Base-by-base conservation (phyloP, 2,329 filamentous ascomycete genomes). In the Xylariaceae sp. region DNA sequence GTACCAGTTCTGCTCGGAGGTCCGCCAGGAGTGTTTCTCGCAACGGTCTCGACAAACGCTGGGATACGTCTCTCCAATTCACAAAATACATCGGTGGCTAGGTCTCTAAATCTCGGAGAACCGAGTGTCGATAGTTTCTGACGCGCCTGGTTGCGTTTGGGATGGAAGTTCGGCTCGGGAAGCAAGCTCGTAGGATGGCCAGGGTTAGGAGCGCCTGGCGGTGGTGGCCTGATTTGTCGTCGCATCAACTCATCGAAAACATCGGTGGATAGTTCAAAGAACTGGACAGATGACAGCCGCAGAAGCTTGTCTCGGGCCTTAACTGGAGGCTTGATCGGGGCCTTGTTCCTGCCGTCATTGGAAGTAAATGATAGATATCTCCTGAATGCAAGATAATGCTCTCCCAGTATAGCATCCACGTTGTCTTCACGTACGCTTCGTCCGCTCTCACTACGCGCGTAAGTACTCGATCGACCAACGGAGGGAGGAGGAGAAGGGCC, bases 181-280 rank as follows among this genome's bases (percentile, higher is more conserved):
- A 90, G 78, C 4, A 99, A 82, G 71, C 86, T 95, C 10, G 84
- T 77, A 1, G 91, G 90, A n/a, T 82, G 81, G 2, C 76, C 76
- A 51, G 71, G 73, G 63, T 77, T 79, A 52, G 79, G 78, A 17
- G 79, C 78, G 66, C 80, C 82, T 18, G 81, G 77, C 13, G 80
- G 78, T 57, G 77, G 77, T 62, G 84, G 77, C 56, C 81, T 81
- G 55, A 89, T 84, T 74, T 97, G 92, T 64, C 94, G 86, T 61
- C 94, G 88, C 66, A 95, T 81, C 65, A 97, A 80, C 76, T 99
- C 94, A 75, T 99, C 94, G 76, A 89, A 97, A 47, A 99, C 93
- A 76, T 99, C 94, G 59, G 93, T 97, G 75, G 92, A 97, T 63
- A 99, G 82, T 77, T 99, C 94, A 75, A 96, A 91, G 74, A 99